Conservation (phyloP, 2,329 filamentous ascomycete genomes). For the Chrysoporthe cubensis region DNA sequence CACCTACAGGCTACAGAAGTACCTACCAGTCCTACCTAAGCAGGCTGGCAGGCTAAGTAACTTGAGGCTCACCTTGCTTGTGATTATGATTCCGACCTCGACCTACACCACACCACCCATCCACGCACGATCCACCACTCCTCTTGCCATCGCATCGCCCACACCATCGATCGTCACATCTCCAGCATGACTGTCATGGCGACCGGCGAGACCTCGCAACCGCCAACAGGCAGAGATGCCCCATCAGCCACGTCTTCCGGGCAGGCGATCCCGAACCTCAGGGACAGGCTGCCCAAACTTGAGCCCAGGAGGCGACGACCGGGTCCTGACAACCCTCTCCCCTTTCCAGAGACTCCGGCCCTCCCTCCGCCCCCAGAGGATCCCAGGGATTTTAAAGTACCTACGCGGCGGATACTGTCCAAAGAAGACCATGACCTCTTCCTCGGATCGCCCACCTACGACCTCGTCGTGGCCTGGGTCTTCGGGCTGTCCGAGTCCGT, state of each 20-base stretch:
- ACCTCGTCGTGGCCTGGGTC: slow-evolving; percentile 79
- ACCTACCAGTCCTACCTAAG: background rate
- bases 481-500: slow-evolving; percentile 86
- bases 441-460: slow-evolving; percentile 73
- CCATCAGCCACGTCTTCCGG: slow-evolving; percentile 7
- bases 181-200: slow-evolving; percentile 2
- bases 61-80: too few species aligned
- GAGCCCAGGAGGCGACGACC: slow-evolving; percentile 64
- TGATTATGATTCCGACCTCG: background rate
- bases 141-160: background rate
- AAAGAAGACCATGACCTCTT: slow-evolving; percentile 81
- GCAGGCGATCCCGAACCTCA: slow-evolving; percentile 51
- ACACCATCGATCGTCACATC: background rate
- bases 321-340: slow-evolving; percentile 57
- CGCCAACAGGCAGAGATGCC: background rate
- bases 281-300: slow-evolving; percentile 67
- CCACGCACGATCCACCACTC: background rate
- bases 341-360: slow-evolving; percentile 75
- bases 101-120: background rate
- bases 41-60: too few species aligned
- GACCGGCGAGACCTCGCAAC: slow-evolving; percentile 1
- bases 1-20: background rate
- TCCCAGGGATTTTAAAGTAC: slow-evolving; percentile 65
- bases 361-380: slow-evolving; percentile 69
- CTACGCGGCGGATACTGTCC: slow-evolving; percentile 81